Conservation (phyloP, 2,329 filamentous ascomycete species). For the Aspergillus novofumigatus region DNA sequence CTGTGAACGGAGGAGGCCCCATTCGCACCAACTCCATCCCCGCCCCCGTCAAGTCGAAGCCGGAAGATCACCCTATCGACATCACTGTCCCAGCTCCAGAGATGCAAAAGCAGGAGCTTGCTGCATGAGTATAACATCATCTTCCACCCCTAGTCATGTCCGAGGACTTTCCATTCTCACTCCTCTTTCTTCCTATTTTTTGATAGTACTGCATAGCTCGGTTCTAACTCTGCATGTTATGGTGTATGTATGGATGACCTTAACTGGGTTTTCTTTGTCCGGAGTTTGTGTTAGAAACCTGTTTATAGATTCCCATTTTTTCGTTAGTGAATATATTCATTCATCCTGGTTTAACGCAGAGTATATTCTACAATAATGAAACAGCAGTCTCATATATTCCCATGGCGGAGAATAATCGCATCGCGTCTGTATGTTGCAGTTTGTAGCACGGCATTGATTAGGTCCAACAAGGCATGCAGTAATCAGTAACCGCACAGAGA, state of each 20-base stretch:
- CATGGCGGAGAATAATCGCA: too few relatives aligned
- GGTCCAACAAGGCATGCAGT: too few relatives aligned
- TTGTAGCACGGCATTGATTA: too few relatives aligned
- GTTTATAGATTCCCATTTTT: background rate
- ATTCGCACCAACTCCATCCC: constrained; percentile 33
- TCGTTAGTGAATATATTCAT: background rate
- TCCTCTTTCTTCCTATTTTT: constrained; percentile 4
- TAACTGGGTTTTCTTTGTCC: background rate
- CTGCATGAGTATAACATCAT: constrained; percentile 11
- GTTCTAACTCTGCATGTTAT: constrained; percentile 12
- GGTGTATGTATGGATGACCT: background rate
- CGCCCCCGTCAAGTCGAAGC: constrained; percentile 18
- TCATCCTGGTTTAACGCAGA: background rate
- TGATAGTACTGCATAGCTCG: constrained; percentile 20
- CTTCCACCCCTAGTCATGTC: background rate
- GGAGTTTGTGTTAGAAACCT: background rate
- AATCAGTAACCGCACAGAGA: too few relatives aligned
- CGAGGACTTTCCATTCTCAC: background rate
- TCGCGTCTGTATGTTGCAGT: too few relatives aligned
- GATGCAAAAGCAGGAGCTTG: constrained; percentile 18
- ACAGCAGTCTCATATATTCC: too few relatives aligned
- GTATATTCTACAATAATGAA: too few relatives aligned
- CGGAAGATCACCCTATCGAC: constrained; percentile 20
- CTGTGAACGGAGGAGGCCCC: constrained; percentile 24
- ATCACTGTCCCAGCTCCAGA: constrained; percentile 17